phyloP scores from a whole-genome alignment of 2,329 filamentous ascomycete species.

The Knufia petricola region DNA sequence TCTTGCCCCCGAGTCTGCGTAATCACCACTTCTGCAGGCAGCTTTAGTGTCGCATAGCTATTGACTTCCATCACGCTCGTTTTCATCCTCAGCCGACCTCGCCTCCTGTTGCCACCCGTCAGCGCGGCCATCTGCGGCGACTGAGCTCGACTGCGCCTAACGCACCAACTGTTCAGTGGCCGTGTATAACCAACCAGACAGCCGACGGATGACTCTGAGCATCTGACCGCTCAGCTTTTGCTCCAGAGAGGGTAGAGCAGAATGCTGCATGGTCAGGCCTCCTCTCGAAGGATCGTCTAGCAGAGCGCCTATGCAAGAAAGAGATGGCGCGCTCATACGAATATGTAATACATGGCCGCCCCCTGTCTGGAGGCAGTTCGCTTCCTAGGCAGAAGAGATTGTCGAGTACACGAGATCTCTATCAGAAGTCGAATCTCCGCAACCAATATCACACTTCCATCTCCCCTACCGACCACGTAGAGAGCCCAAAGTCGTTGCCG shows the following conservation, averaged over 20 bases:
- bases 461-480: slow-evolving; percentile 8
- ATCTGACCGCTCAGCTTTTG: no score
- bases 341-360: slow-evolving; percentile 6
- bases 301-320: background rate
- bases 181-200: no score
- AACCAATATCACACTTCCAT: slow-evolving; percentile 19
- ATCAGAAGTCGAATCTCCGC: slow-evolving; percentile 13
- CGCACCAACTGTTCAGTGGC: no score
- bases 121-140: background rate
- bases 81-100: no score
- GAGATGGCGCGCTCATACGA: slow-evolving; percentile 6
- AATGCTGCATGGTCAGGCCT: background rate
- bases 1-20: background rate
- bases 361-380: background rate
- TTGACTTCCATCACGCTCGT: no score
- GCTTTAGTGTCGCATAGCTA: background rate
- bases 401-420: background rate
- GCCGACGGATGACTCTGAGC: no score
- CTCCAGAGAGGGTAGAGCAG: background rate
- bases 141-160: no score
- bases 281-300: background rate
- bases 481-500: slow-evolving; percentile 4
- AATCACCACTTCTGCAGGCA: background rate
- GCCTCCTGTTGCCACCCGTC: background rate
- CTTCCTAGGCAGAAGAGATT: slow-evolving; percentile 1